Evolutionary conservation across 805 yeast genomes (phyloP).

Genomic region (Yarrowia osloensis): DNA sequence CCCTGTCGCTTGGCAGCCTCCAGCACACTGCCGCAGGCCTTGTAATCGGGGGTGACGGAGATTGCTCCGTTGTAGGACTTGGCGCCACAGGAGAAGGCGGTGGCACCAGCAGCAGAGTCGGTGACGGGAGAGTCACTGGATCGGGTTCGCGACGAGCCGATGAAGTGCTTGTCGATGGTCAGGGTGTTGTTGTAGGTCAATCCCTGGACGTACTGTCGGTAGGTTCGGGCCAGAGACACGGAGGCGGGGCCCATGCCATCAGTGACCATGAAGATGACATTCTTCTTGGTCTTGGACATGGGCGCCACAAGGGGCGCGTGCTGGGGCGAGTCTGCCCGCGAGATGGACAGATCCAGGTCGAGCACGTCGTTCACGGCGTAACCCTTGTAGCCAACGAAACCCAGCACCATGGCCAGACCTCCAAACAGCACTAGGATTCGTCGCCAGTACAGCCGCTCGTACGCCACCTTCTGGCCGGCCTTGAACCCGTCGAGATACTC

Average conservation of each 20-base stretch:
- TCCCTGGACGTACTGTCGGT: conserved; percentile 60
- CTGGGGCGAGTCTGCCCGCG: neutral
- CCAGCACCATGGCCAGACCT: conserved; percentile 25
- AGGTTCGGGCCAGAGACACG: conserved; percentile 74
- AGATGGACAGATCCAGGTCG: neutral
- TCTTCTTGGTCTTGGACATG: conserved; percentile 51
- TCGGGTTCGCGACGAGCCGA: conserved; percentile 85
- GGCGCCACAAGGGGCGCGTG: neutral
- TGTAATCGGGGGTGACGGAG: conserved; percentile 67
- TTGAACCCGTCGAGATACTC: conserved; percentile 27
- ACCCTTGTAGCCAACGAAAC: conserved; percentile 20
- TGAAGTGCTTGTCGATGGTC: conserved; percentile 63
- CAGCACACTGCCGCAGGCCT: conserved; percentile 85
- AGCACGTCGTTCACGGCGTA: neutral
- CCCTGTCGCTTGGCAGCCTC: conserved; percentile 86
- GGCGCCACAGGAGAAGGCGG: conserved; percentile 83
- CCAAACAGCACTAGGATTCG: conserved; percentile 27
- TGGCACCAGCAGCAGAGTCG: conserved; percentile 97
- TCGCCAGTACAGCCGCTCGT: conserved; percentile 30
- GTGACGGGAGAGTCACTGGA: conserved; percentile 77
- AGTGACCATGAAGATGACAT: conserved; percentile 82
- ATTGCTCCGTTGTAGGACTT: conserved; percentile 90
- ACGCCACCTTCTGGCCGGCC: conserved; percentile 30
- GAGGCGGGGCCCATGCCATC: conserved; percentile 98
- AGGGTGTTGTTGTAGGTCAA: conserved; percentile 59